These are phyloP conservation scores for Solanum ossicruentum DNA, from an alignment of 257 asterid genomes.

Conservation along the genomic window DNA sequence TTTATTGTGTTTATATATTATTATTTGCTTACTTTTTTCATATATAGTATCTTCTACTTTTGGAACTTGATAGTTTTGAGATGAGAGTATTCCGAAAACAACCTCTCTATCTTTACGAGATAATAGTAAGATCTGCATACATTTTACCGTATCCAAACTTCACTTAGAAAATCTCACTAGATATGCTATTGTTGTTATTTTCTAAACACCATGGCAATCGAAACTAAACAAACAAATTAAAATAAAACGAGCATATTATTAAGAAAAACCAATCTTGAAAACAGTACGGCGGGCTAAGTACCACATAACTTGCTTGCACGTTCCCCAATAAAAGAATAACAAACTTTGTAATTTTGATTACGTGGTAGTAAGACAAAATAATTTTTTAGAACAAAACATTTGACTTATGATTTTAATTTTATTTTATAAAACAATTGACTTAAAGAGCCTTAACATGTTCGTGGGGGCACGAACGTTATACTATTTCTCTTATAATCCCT, in stretches of 20 bases:
- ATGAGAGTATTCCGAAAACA: too few species aligned
- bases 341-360: not conserved
- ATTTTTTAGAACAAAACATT: not conserved
- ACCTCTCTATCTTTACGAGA: too few species aligned
- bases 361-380: not conserved
- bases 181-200: not conserved
- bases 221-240: not conserved
- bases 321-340: not conserved
- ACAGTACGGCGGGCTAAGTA: not conserved
- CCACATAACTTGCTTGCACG: constrained; percentile 4
- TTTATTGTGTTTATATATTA: too few species aligned
- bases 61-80: too few species aligned
- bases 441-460: not conserved
- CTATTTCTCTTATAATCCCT: not conserved
- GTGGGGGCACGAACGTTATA: constrained; percentile 23
- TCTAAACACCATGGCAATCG: fast-evolving
- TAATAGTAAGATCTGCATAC: too few species aligned
- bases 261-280: not conserved
- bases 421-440: constrained; percentile 4
- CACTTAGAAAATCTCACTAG: too few species aligned
- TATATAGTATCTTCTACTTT: too few species aligned
- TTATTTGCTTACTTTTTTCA: too few species aligned
- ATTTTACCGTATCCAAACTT: too few species aligned
- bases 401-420: not conserved
- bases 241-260: not conserved